Evolutionary conservation across 73 alveolate species (phyloP).

Genomic region (Symbiodinium natans): DNA sequence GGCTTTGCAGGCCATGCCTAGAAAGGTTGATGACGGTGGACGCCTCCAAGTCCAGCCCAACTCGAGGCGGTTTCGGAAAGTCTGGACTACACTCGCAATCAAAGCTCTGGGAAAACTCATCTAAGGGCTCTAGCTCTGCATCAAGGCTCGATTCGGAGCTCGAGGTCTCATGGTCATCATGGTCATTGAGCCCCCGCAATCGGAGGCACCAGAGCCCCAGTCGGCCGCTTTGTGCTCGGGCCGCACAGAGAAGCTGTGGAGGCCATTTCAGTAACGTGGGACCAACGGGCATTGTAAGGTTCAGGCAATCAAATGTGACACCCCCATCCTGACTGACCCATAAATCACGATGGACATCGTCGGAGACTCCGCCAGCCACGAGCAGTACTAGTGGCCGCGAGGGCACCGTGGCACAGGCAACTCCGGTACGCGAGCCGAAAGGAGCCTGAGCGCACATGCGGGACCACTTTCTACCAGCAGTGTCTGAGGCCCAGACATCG

Average conservation of each 20-base stretch:
- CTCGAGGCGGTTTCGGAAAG: conserved; percentile 66
- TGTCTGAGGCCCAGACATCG: conserved; percentile 88
- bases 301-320: conserved; percentile 7
- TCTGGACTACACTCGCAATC: conserved; percentile 21
- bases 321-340: conserved; percentile 84
- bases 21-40: not conserved
- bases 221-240: conserved; percentile 59
- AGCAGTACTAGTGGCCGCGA: conserved; percentile 57
- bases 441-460: conserved; percentile 56
- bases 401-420: conserved; percentile 82
- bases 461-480: conserved; percentile 68
- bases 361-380: conserved; percentile 79
- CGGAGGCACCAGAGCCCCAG: conserved; percentile 71
- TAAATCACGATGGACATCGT: conserved; percentile 58
- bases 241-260: conserved; percentile 48
- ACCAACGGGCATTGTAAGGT: conserved; percentile 52
- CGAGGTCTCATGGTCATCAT: not conserved
- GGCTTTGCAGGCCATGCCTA: conserved; percentile 35
- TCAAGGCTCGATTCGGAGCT: not conserved
- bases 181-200: not conserved
- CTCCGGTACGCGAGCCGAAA: conserved; percentile 34
- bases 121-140: conserved; percentile 77
- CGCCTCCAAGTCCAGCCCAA: conserved; percentile 62
- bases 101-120: conserved; percentile 74
- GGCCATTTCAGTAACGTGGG: conserved; percentile 59